Evolutionary conservation across 139 green algal genomes (phyloP), one percentile per base, ranked within the genome.

Genomic region (Micractinium conductrix): DNA sequence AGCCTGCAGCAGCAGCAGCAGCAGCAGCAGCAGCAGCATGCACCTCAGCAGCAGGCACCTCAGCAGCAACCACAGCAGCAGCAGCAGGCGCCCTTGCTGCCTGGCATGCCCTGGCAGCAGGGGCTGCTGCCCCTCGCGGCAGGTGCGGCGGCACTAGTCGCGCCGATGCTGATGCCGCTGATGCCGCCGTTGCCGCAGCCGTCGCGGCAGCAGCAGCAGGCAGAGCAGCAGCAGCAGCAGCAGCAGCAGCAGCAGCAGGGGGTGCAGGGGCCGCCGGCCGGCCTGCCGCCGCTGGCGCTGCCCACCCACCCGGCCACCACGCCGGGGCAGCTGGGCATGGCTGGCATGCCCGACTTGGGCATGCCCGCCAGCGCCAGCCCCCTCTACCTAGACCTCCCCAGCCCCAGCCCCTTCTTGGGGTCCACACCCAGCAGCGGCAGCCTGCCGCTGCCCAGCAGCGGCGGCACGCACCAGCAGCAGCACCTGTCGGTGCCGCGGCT

Each of bases 401-500:
- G 65, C 0, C 74, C 74, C 74, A 80, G 74, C 74, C 74, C 74
- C 33, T 80, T 80, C 74, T 48, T 68, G 48, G 17, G 21, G 19
- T 33, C 74, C 9, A 35, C 44, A 45, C 35, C 48, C n/a, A 6
- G 48, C 74, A 44, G 69, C 40, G 40, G 70, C 70, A 53, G 70
- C 70, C 40, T 37, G 67, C 67, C 35, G 63, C 67, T 7, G 28
- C n/a, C 63, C 63, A 16, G 63, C 30, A 58, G 10, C 67, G 9
- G n/a, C 1, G 22, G 65, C 65, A 33, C 33, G 65, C 65, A 48
- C 17, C 67, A 74, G 7, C 63, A 70, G 63, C 63, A 70, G 63
- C 63, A 35, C 4, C 63, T 70, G 2, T 38, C 63, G 26, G 63
- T 6, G 63, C 63, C 63, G 7, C 63, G 63, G 26, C 6, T 70